These are phyloP conservation scores for Populus hybrid DNA, from an alignment of 441 rosid species.

Conservation along the genomic window DNA sequence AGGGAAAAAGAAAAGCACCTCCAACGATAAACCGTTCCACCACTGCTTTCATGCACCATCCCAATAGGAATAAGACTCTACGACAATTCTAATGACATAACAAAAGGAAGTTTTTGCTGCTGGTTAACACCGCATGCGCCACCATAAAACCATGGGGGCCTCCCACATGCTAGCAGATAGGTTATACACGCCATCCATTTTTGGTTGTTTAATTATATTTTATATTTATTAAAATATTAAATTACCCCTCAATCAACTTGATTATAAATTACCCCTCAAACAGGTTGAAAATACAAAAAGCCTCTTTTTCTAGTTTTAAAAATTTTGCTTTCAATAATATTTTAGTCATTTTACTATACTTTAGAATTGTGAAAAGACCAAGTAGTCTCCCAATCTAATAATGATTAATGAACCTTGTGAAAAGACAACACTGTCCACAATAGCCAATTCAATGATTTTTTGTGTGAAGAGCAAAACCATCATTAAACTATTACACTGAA, in stretches of 20 bases:
- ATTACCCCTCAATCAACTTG: neutral
- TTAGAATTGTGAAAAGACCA: neutral
- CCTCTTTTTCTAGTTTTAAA: neutral
- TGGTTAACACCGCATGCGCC: neutral
- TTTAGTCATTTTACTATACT: too few species aligned
- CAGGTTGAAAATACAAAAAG: neutral
- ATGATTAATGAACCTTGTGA: neutral
- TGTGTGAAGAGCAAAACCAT: neutral
- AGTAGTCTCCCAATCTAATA: neutral
- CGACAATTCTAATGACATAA: neutral
- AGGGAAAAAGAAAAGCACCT: neutral
- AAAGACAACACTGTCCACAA: neutral
- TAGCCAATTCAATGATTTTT: neutral
- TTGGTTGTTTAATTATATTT: too few species aligned
- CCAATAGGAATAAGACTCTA: neutral
- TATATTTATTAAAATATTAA: too few species aligned
- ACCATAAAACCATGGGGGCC: neutral
- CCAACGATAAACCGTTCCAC: neutral
- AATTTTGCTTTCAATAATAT: neutral
- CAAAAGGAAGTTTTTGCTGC: neutral
- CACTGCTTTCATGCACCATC: neutral
- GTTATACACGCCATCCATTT: neutral
- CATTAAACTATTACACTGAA: neutral
- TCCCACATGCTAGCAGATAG: neutral
- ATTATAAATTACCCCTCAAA: neutral